A percentile compares a stretch with the other conserved stretches of the same genome.
Evolutionary conservation across 1,139 yeast genomes (phyloP).

Genomic region (Debaryomyces subglobosus): DNA sequence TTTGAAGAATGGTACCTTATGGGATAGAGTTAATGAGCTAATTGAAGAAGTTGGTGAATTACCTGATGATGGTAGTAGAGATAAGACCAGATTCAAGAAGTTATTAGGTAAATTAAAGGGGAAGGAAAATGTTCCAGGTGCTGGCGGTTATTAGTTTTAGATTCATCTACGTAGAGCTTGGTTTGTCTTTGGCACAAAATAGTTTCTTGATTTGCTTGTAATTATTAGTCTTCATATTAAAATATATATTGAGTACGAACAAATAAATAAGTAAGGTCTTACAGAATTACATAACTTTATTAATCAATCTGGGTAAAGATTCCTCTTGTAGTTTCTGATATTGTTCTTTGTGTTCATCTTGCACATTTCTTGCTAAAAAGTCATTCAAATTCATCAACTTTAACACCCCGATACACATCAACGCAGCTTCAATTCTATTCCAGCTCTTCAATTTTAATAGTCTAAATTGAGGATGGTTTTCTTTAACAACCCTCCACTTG

Average conservation of each 20-base stretch:
- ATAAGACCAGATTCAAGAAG: constrained; percentile 73
- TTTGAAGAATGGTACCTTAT: constrained; percentile 75
- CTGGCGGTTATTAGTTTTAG: constrained; percentile 32
- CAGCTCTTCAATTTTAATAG: constrained; percentile 29
- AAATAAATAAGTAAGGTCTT: constrained; percentile 5
- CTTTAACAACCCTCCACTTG: constrained; percentile 48
- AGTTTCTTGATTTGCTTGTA: neutral
- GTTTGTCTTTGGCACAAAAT: neutral
- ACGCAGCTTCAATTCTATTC: constrained; percentile 37
- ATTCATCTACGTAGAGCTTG: neutral
- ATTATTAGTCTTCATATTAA: constrained; percentile 1
- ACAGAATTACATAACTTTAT: constrained; percentile 24
- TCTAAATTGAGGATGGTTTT: constrained; percentile 39
- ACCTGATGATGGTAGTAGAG: constrained; percentile 52
- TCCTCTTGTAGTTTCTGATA: constrained; percentile 24
- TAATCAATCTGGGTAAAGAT: constrained; percentile 22
- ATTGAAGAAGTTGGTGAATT: constrained; percentile 49
- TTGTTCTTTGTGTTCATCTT: constrained; percentile 10
- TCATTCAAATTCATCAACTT: constrained; percentile 45
- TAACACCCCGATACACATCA: constrained; percentile 44
- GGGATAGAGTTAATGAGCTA: constrained; percentile 78
- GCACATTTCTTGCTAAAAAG: constrained; percentile 23
- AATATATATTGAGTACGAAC: constrained; percentile 4
- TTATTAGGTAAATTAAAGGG: constrained; percentile 66
- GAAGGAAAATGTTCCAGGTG: constrained; percentile 73